Evolutionary conservation across 2,329 filamentous ascomycete genomes (phyloP).

Genomic region (Aspergillus tamarii): DNA sequence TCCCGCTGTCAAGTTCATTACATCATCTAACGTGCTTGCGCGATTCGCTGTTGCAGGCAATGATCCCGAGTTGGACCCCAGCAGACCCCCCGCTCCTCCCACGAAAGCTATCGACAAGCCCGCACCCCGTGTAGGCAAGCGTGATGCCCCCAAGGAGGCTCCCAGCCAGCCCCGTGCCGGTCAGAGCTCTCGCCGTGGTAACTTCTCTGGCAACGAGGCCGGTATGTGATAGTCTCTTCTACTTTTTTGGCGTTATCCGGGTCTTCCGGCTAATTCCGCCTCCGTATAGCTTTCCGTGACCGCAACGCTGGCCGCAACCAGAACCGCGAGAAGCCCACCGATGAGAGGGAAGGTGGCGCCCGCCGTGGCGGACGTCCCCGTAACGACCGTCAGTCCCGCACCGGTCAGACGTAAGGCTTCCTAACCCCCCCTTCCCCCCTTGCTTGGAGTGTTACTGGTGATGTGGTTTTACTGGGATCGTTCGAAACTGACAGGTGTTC

Average conservation of each 20-base stretch:
- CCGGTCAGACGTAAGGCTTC: constrained; percentile 59
- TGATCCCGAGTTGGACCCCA: constrained; percentile 71
- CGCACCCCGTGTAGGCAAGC: constrained; percentile 76
- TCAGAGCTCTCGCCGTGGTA: constrained; percentile 50
- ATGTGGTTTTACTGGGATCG: neutral
- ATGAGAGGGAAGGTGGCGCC: constrained; percentile 60
- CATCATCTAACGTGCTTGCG: constrained; percentile 33
- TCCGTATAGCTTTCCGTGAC: constrained; percentile 78
- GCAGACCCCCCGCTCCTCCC: constrained; percentile 75
- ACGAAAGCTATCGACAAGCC: constrained; percentile 90
- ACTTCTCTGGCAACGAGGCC: constrained; percentile 76
- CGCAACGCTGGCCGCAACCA: constrained; percentile 76
- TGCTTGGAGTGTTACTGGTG: constrained; percentile 4
- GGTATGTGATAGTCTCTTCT: constrained; percentile 62
- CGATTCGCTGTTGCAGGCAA: constrained; percentile 57
- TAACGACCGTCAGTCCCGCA: constrained; percentile 67
- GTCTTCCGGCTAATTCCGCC: constrained; percentile 20
- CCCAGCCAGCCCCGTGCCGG: constrained; percentile 50
- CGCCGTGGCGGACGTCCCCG: constrained; percentile 55
- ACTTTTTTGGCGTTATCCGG: constrained; percentile 4
- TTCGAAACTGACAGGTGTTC: constrained; percentile 13
- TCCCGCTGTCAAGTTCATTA: constrained; percentile 20
- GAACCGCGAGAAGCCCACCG: constrained; percentile 80
- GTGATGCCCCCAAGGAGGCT: constrained; percentile 78
- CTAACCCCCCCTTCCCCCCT: neutral